Percentiles rank a stretch among this genome's conserved stretches.
Evolutionary conservation across 768 basidiomycete species (phyloP).

Genomic region (Tremella fuciformis): DNA sequence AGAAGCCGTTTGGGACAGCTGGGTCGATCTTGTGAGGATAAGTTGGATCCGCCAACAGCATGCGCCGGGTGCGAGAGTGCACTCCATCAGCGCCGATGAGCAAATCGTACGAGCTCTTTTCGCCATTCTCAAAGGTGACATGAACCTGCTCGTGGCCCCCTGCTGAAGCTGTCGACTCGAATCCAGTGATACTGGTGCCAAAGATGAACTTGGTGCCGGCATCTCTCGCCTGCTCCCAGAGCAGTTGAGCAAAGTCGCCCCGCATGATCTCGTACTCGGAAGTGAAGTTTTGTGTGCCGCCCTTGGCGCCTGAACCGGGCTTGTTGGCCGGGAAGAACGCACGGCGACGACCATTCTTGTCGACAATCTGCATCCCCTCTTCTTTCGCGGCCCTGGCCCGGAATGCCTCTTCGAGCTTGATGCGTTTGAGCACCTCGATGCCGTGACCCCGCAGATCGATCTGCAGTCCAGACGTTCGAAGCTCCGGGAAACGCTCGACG

Average conservation of each 20-base stretch:
- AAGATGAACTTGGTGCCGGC: conserved; percentile 26
- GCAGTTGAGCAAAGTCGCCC: conserved; percentile 35
- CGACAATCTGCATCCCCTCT: conserved; percentile 31
- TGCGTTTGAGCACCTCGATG: conserved; percentile 26
- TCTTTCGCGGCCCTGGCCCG: conserved; percentile 24
- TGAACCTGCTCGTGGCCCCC: conserved; percentile 24
- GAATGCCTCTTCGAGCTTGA: conserved; percentile 30
- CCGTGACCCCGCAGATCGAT: conserved; percentile 35
- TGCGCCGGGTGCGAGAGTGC: conserved; percentile 22
- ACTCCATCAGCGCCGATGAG: conserved; percentile 39
- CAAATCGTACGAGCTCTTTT: conserved; percentile 27
- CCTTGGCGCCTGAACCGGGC: neutral
- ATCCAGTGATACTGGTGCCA: conserved; percentile 23
- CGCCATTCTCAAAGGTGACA: conserved; percentile 34
- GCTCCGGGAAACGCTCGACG: conserved; percentile 30
- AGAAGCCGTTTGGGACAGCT: neutral
- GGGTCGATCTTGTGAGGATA: conserved; percentile 3
- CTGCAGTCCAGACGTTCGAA: conserved; percentile 37
- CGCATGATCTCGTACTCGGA: conserved; percentile 44
- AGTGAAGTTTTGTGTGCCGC: conserved; percentile 15
- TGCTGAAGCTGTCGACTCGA: conserved; percentile 3
- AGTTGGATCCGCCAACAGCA: conserved; percentile 10
- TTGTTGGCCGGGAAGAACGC: conserved; percentile 19
- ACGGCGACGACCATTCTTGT: conserved; percentile 14
- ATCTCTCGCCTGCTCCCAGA: conserved; percentile 26